phyloP scores from a whole-genome alignment of 257 asterid genomes.

The Solanum piurae region DNA sequence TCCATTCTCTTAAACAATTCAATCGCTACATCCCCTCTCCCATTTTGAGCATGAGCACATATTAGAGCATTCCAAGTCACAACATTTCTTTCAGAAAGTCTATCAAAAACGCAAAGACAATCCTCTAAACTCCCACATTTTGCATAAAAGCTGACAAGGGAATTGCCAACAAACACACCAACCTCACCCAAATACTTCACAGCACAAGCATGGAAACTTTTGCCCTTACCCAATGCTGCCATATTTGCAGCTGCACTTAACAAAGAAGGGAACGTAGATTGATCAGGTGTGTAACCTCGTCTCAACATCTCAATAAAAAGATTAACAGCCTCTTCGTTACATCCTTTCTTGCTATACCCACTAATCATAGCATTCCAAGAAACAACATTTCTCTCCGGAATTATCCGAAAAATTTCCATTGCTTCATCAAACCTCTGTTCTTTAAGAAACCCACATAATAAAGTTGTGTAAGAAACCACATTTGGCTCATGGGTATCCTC shows the following conservation, averaged over 20 bases:
- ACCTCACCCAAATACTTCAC: constrained; percentile 57
- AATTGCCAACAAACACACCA: constrained; percentile 43
- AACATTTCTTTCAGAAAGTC: constrained; percentile 26
- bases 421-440: constrained; percentile 54
- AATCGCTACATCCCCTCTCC: constrained; percentile 47
- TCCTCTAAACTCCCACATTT: constrained; percentile 84
- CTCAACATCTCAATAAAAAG: constrained; percentile 63
- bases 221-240: constrained; percentile 70
- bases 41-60: constrained; percentile 82
- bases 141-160: constrained; percentile 68
- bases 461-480: constrained; percentile 61
- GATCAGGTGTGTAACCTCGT: constrained; percentile 44
- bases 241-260: constrained; percentile 62
- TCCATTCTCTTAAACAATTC: constrained; percentile 37
- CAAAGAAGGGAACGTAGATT: constrained; percentile 47
- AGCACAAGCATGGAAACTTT: constrained; percentile 70
- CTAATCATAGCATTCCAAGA: constrained; percentile 81
- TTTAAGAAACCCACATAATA: constrained; percentile 53
- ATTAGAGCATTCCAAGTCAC: constrained; percentile 82
- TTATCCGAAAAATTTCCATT: constrained; percentile 19
- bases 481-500: constrained; percentile 46
- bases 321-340: constrained; percentile 62
- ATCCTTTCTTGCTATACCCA: constrained; percentile 62
- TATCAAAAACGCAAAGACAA: constrained; percentile 30
- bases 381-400: constrained; percentile 62